These are phyloP conservation scores for Collybia mongolica DNA, from an alignment of 768 basidiomycete species.

Conservation along the genomic window DNA sequence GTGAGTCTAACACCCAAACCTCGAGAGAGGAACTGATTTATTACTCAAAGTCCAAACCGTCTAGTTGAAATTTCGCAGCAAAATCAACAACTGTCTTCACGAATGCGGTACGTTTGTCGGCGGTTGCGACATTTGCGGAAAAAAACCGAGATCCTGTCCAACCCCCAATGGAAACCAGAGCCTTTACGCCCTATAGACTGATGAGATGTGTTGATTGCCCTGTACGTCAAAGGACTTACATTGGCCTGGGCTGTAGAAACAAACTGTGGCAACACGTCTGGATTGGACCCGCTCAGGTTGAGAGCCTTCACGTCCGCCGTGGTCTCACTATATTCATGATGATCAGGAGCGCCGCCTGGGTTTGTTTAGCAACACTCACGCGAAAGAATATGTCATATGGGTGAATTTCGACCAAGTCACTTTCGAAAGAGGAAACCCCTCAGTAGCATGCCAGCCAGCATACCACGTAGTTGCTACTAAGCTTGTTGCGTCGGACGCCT, in stretches of 20 bases:
- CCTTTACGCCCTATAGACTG: slow-evolving; percentile 49
- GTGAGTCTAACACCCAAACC: neutral
- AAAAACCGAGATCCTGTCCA: slow-evolving; percentile 67
- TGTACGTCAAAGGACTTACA: neutral
- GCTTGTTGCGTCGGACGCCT: too few species aligned
- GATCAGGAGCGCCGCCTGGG: too few species aligned
- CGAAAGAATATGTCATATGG: slow-evolving; percentile 68
- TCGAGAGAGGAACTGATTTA: slow-evolving; percentile 10
- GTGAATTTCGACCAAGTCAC: slow-evolving; percentile 71
- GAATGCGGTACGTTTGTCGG: slow-evolving; percentile 60
- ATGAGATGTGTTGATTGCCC: neutral
- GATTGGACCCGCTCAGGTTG: slow-evolving; percentile 40
- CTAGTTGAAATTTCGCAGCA: slow-evolving; percentile 51
- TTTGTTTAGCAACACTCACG: slow-evolving; percentile 40
- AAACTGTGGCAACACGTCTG: slow-evolving; percentile 52
- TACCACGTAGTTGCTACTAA: slow-evolving; percentile 57
- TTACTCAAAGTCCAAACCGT: slow-evolving; percentile 59
- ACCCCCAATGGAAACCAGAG: slow-evolving; percentile 64
- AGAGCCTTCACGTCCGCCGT: slow-evolving; percentile 34
- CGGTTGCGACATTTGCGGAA: slow-evolving; percentile 59
- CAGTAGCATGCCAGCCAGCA: slow-evolving; percentile 59
- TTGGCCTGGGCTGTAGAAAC: slow-evolving; percentile 40
- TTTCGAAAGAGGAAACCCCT: slow-evolving; percentile 46
- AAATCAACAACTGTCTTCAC: slow-evolving; percentile 56
- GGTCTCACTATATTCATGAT: slow-evolving; percentile 27